Evolutionary conservation across 139 green algal species (phyloP), one percentile per base, ranked within the genome.

Genomic region (Chlorella sp.): DNA sequence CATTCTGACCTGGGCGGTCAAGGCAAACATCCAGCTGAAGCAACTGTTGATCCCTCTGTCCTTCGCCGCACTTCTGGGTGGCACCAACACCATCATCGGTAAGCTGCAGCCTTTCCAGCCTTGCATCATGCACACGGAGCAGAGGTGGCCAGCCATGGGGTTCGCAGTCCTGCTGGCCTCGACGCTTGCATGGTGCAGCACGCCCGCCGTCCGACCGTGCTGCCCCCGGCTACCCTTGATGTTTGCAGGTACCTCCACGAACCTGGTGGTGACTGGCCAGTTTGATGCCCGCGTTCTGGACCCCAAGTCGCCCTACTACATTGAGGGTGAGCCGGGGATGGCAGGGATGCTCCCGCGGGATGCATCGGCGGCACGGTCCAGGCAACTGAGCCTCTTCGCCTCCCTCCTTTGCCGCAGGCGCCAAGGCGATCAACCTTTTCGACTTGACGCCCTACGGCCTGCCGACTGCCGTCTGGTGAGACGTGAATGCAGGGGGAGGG

Each of bases 11-110:
- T 88, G 86, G 82, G 74, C 86, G 46, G 41, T 75, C 40, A 88
- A 81, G 51, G 44, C 82, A 26, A 36, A 48, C 41, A 36, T 76
- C 24, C 41, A 76, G 41, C 70, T 76, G 38, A 76, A 76, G 24
- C 89, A 94, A 85, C 73, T 94, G 34, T 85, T 94, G 58, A 92
- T 94, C 64, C 92, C 92, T 0, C 79, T 94, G 5, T 92, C 87
- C 69, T 94, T 89, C 65, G 83, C 87, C 46, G 84, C 75, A 24
- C 90, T 94, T 20, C 87, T 94, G 58, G 91, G 91, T 9, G 91
- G 91, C 34, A 90, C 88, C 48, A 85, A 86, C 83, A 94, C 91
- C 0, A 79, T 91, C 54, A 94, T 94, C 30, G 92, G 92, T 69
- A 26, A 69, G 62, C 28, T 69, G 13, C 16, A 7, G 30, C 2